A percentile compares a stretch with the other conserved stretches of the same genome.
phyloP scores from a whole-genome alignment of 1,284 basidiomycete genomes.

The Moesziomyces antarcticus region DNA sequence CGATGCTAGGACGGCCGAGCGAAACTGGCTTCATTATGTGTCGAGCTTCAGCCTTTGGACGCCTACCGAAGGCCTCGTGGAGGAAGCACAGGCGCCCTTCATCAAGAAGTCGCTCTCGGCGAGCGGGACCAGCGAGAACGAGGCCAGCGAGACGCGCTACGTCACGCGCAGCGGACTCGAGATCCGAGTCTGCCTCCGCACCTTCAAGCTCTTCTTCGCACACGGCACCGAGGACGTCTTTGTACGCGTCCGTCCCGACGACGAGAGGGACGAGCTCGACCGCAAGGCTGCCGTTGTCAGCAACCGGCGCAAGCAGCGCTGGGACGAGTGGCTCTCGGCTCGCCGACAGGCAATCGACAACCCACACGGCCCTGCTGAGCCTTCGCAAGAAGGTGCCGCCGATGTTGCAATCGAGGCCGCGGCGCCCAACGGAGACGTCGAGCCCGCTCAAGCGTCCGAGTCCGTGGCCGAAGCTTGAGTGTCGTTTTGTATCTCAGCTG shows the following conservation, averaged over 20 bases:
- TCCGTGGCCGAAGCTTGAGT: constrained; percentile 8
- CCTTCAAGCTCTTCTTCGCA: constrained; percentile 69
- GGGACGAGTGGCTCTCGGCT: constrained; percentile 53
- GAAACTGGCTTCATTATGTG: constrained; percentile 89
- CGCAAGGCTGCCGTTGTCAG: constrained; percentile 26
- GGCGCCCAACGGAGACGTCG: constrained; percentile 18
- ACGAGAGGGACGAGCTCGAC: constrained; percentile 31
- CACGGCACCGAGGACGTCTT: constrained; percentile 69
- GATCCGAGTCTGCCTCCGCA: constrained; percentile 69
- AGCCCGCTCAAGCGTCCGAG: constrained; percentile 14
- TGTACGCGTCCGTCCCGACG: constrained; percentile 49
- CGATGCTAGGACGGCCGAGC: constrained; percentile 82
- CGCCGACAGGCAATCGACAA: constrained; percentile 52
- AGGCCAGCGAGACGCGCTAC: constrained; percentile 44
- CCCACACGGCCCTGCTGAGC: constrained; percentile 14
- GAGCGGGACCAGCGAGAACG: constrained; percentile 38
- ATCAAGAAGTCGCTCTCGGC: constrained; percentile 51
- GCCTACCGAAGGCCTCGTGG: constrained; percentile 64
- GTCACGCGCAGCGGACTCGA: constrained; percentile 73
- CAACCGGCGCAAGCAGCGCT: constrained; percentile 36
- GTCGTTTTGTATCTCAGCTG: too few relatives aligned
- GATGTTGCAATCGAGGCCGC: constrained; percentile 4
- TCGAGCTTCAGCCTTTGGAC: constrained; percentile 76
- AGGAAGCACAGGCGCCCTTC: constrained; percentile 61
- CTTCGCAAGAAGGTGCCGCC: constrained; percentile 9